Evolutionary conservation across 1,284 basidiomycete genomes (phyloP), one percentile per base, ranked within the genome.

Genomic region (Rhodotorula sp.): DNA sequence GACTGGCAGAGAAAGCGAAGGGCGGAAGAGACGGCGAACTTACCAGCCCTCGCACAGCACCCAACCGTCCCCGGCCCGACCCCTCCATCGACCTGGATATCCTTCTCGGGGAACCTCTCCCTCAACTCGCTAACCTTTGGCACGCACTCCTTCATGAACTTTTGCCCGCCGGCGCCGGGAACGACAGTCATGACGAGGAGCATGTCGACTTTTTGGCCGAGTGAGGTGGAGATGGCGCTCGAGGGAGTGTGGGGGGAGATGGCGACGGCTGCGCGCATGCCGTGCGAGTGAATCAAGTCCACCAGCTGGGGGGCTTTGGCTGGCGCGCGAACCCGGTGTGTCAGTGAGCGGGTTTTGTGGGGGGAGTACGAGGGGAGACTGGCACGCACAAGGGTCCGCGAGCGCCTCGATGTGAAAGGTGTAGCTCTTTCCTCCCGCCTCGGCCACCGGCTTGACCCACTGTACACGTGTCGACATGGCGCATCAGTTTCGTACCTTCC

Each of bases 71-170:
- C 90, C 11, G 92, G 91, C 9, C 92, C 90, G 24, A 99, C 91
- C 50, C 96, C 96, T 50, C 96, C 96, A 80, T 99, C 96, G 63
- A 99, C 96, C 81, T 99, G 88, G 73, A 99, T 96, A 78, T 99
- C 91, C 80, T 91, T 91, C 67, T 89, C 84, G 6, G 93, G 93
- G 83, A 96, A 99, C 34, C 94, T 87, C 26, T 85, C 84, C 26
- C 96, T 88, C 62, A 99, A 87, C 78, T 98, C 92, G n/a, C 88
- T 83, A 20, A 80, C 80, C 71, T 96, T 96, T 72, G 89, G 87
- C 63, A 99, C 88, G 79, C 94, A 98, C 77, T 92, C 87, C 28
- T 92, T 88, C 78, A 97, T 85, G 82, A 99, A 98, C 81, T 96
- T 97, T 80, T 99, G 96, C 1, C 96, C 96, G 47, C 96, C 96